Evolutionary conservation across 495 filamentous ascomycete species (phyloP).

Genomic region (Podospora pseudopauciseta): DNA sequence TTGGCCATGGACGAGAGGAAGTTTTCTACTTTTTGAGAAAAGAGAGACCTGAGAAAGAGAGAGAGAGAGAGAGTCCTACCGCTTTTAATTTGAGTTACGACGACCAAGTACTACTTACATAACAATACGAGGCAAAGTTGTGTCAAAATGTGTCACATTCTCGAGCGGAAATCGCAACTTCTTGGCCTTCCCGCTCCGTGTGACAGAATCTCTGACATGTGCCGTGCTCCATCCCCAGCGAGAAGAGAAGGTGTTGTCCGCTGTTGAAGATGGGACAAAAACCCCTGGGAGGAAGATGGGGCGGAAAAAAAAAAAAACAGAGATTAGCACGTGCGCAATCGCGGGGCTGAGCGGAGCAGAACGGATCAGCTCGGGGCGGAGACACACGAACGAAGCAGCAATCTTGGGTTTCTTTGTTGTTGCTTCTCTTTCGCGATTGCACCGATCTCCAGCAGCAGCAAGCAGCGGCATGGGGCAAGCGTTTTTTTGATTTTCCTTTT

Average conservation of each 20-base stretch:
- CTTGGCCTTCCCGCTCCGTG: neutral
- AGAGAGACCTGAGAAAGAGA: no score
- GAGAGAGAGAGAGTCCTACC: no score
- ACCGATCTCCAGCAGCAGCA: neutral
- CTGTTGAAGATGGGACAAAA: no score
- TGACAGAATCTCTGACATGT: neutral
- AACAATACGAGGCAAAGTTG: no score
- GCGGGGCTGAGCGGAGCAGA: neutral
- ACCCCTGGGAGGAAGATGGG: neutral
- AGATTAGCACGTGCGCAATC: neutral
- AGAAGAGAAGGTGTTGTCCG: neutral
- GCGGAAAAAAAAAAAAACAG: neutral
- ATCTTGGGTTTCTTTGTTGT: neutral
- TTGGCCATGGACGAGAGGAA: conserved; percentile 1
- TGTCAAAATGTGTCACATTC: no score
- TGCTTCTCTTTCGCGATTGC: neutral
- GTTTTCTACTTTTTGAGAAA: neutral
- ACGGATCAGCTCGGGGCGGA: neutral
- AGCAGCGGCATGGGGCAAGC: no score
- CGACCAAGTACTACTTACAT: no score
- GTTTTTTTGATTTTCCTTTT: no score
- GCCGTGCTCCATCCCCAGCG: neutral
- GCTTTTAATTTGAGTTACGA: no score
- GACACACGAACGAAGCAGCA: neutral
- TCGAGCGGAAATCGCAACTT: neutral